Base-by-base conservation (phyloP, 768 basidiomycete species). In the Leucosporidium scottii region DNA sequence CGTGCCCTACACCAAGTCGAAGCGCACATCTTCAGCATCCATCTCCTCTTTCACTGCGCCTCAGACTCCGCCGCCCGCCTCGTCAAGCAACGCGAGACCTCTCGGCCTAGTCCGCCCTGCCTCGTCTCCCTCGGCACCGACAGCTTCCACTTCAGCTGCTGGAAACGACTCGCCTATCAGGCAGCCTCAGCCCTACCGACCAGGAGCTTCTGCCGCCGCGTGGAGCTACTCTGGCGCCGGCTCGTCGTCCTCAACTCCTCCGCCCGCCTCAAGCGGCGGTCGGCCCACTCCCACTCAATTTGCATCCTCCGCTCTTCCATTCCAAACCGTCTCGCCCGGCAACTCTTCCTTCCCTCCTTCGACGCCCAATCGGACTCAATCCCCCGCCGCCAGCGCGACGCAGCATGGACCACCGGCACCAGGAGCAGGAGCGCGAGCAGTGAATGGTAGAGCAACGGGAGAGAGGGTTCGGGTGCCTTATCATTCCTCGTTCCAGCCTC, bases 401-500 rank as follows among this genome's bases (percentile, higher is more conserved):
- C 20, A 39, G n/a, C 39, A 44, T 34, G 30, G 50, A 21, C 50
- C 63, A 50, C 3, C 34, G 47, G 36, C 44, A 25, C 4, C 39
- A 53, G 36, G 47, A 25, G 9, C 65, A 48, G n/a, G 8, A 36
- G 8, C 60, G 25, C 5, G 27, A 47, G 51, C 59, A 27, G 60
- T 51, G 34, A 55, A 39, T 15, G 54, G 36, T 12, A 57, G 54
- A 55, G 47, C 53, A 51, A 27, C 55, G 60, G 49, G n/a, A 0
- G 15, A 47, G 50, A 49, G 49, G 10, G 56, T 31, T 3, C 39
- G 59, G 10, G 78, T 75, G 71, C 80, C 79, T 1, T 98, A 98
- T 76, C 86, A 87, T 56, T 86, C 90, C 4, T 91, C 92, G 1
- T 99, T 97, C 76, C 94, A 99, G 77, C 94, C 94, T 8, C 88